A percentile compares a stretch with the other conserved stretches of the same genome.
Evolutionary conservation across 2,329 filamentous ascomycete genomes (phyloP).

Genomic region (Xylariaceae sp.): DNA sequence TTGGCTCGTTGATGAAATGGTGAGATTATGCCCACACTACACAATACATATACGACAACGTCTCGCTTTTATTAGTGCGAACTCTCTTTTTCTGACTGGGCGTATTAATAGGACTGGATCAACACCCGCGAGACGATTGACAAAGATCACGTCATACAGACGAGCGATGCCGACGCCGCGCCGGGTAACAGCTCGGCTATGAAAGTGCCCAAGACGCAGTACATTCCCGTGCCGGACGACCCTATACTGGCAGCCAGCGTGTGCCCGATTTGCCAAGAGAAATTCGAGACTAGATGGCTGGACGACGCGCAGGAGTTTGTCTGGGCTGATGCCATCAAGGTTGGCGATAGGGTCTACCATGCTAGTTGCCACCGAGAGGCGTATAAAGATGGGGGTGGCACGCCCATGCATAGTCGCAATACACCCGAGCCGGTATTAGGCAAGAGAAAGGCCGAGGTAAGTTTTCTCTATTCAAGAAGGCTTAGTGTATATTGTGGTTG

Average conservation of each 20-base stretch:
- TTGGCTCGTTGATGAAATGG: slow-evolving; percentile 88
- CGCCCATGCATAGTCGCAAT: slow-evolving; percentile 35
- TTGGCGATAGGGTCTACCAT: slow-evolving; percentile 79
- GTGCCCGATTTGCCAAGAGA: slow-evolving; percentile 93
- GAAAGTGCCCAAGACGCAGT: slow-evolving; percentile 56
- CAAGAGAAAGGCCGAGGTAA: slow-evolving; percentile 69
- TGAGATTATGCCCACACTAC: slow-evolving; percentile 37
- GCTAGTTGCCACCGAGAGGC: slow-evolving; percentile 84
- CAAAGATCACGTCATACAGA: slow-evolving; percentile 42
- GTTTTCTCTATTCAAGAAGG: slow-evolving; percentile 21
- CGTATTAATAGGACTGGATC: slow-evolving; percentile 69
- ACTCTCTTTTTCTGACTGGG: too few relatives aligned
- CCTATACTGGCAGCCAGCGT: slow-evolving; percentile 66
- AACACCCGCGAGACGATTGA: slow-evolving; percentile 76
- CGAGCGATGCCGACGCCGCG: slow-evolving; percentile 35
- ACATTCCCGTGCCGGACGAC: slow-evolving; percentile 79
- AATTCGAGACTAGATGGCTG: slow-evolving; percentile 87
- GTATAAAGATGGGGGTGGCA: slow-evolving; percentile 55
- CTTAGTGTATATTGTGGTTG: neutral
- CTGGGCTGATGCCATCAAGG: slow-evolving; percentile 80
- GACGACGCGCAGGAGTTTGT: slow-evolving; percentile 95
- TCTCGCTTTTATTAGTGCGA: neutral
- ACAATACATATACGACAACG: slow-evolving; percentile 1
- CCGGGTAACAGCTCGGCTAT: slow-evolving; percentile 34
- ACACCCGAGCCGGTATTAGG: slow-evolving; percentile 63